Conservation (phyloP, 495 filamentous ascomycete species). For the Parathielavia appendiculata region DNA sequence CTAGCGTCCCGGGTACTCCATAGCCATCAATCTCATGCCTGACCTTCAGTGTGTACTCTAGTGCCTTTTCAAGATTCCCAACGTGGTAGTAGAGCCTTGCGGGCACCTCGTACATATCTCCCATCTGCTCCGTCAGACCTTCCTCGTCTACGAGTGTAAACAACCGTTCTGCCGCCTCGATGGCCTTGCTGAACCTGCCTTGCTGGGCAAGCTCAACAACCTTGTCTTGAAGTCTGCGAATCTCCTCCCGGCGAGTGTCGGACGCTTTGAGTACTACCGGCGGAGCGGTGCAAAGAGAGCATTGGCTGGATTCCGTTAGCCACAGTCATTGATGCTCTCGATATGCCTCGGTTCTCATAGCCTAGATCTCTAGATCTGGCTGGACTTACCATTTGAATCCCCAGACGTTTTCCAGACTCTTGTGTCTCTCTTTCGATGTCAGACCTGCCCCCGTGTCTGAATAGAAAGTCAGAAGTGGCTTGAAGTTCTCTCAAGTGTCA, state of each 20-base stretch:
- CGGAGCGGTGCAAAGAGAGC: constrained; percentile 27
- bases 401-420: constrained; percentile 30
- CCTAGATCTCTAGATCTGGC: no score
- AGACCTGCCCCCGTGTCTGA: constrained; percentile 30
- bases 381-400: constrained; percentile 26
- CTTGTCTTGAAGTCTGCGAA: constrained; percentile 24
- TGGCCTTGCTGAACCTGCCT: constrained; percentile 25
- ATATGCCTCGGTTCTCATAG: neutral
- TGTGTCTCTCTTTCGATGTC: constrained; percentile 27
- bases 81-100: constrained; percentile 32
- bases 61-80: constrained; percentile 28
- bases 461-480: neutral
- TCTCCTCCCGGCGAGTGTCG: constrained; percentile 19
- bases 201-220: constrained; percentile 25
- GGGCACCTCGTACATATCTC: constrained; percentile 31
- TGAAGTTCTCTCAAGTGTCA: neutral
- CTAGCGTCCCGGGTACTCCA: constrained; percentile 35
- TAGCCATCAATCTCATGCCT: constrained; percentile 23
- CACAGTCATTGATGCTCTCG: no score
- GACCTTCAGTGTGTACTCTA: constrained; percentile 24
- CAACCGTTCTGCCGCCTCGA: constrained; percentile 24
- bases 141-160: constrained; percentile 28
- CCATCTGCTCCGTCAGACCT: constrained; percentile 26
- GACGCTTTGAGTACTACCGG: constrained; percentile 18
- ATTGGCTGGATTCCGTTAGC: constrained; percentile 17